Percentiles rank a stretch among this genome's conserved stretches.
phyloP scores from a whole-genome alignment of 2,329 filamentous ascomycete genomes.

The Colletotrichum lindemuthianum region DNA sequence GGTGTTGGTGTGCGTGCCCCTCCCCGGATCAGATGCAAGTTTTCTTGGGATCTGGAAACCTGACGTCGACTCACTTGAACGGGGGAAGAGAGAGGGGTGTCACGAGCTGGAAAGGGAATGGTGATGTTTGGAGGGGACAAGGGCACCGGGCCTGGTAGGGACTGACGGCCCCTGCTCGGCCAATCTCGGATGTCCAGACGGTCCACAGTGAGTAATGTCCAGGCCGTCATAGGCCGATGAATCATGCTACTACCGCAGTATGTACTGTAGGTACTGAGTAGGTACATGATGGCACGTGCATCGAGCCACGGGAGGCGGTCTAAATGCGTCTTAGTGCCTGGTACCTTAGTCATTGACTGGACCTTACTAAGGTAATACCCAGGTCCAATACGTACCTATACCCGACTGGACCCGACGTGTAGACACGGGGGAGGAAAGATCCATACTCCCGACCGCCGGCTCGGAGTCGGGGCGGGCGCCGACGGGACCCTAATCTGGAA shows the following conservation, averaged over 20 bases:
- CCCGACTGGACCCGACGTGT: too few relatives aligned
- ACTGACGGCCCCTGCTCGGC: conserved; percentile 9
- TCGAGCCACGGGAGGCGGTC: too few relatives aligned
- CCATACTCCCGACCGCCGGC: too few relatives aligned
- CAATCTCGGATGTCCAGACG: conserved; percentile 27
- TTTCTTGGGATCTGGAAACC: conserved; percentile 18
- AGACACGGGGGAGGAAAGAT: too few relatives aligned
- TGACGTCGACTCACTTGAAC: conserved; percentile 30
- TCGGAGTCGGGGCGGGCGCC: too few relatives aligned
- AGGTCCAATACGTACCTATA: too few relatives aligned
- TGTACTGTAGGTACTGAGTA: too few relatives aligned
- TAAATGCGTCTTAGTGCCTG: too few relatives aligned
- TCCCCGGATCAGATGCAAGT: conserved; percentile 20
- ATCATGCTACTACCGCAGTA: neutral
- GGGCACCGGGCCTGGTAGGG: neutral
- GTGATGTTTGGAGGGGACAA: conserved; percentile 8
- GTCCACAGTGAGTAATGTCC: conserved; percentile 28
- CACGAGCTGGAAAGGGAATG: conserved; percentile 21
- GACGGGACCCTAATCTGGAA: too few relatives aligned
- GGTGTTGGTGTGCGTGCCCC: neutral
- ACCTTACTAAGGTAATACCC: too few relatives aligned
- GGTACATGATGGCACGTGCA: too few relatives aligned
- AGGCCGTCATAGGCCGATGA: conserved; percentile 7
- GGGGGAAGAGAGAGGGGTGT: conserved; percentile 25
- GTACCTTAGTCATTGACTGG: too few relatives aligned